Percentiles rank a stretch among this genome's conserved stretches.
Conservation (phyloP, 257 asterid genomes). For the Solanum sejunctum region DNA sequence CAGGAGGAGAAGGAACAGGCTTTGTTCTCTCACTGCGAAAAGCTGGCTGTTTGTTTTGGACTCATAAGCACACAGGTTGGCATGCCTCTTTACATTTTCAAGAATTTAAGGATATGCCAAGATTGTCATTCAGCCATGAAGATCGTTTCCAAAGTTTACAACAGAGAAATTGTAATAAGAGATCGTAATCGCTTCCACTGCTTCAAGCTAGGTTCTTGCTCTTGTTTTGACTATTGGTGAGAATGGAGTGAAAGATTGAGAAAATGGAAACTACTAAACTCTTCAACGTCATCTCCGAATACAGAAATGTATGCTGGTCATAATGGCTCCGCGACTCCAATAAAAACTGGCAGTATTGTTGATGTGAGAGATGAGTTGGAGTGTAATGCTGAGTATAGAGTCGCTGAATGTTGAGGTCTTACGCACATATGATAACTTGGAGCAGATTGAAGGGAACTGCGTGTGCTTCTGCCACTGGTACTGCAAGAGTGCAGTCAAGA, state of each 20-base stretch:
- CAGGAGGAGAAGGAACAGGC: constrained; percentile 51
- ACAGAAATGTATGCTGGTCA: constrained; percentile 24
- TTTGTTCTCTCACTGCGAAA: constrained; percentile 37
- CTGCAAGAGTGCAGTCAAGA: constrained; percentile 86
- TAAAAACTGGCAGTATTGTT: constrained; percentile 18
- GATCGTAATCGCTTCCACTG: constrained; percentile 53
- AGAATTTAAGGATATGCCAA: constrained; percentile 47
- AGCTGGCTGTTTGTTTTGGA: constrained; percentile 50
- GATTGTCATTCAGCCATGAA: constrained; percentile 61
- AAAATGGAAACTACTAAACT: constrained; percentile 8
- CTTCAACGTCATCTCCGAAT: constrained; percentile 6
- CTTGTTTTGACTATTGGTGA: constrained; percentile 42
- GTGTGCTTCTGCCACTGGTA: constrained; percentile 96
- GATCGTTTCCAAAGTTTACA: constrained; percentile 31
- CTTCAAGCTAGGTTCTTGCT: constrained; percentile 35
- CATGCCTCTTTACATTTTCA: constrained; percentile 31
- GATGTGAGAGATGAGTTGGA: constrained; percentile 21
- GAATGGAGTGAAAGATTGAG: background rate
- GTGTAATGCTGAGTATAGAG: constrained; percentile 8
- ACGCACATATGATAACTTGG: constrained; percentile 42
- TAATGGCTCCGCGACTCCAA: constrained; percentile 10
- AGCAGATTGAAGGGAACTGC: constrained; percentile 48
- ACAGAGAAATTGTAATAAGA: constrained; percentile 43
- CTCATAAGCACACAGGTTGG: constrained; percentile 40
- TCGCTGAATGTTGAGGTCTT: constrained; percentile 33